Evolutionary conservation across 2,329 filamentous ascomycete genomes (phyloP).

Genomic region (Epichloe typhina): DNA sequence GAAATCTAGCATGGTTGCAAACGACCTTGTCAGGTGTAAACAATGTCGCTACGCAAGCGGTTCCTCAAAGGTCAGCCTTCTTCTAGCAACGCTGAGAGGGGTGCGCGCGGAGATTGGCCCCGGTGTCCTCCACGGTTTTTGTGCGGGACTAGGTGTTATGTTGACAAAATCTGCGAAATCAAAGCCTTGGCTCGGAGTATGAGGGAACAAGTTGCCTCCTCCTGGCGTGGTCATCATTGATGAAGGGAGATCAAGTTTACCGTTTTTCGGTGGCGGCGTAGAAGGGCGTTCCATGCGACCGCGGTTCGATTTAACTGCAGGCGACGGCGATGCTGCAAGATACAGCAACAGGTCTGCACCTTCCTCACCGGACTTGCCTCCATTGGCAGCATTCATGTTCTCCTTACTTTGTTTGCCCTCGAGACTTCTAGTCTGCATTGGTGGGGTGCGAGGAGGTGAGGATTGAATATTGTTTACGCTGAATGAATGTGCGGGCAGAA

Average conservation of each 20-base stretch:
- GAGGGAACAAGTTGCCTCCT: constrained; percentile 54
- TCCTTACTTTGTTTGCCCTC: constrained; percentile 34
- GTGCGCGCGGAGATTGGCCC: constrained; percentile 40
- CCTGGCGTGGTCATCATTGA: constrained; percentile 85
- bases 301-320: constrained; percentile 45
- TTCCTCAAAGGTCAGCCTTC: constrained; percentile 72
- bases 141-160: constrained; percentile 89
- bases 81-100: constrained; percentile 54
- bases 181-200: constrained; percentile 71
- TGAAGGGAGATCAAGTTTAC: constrained; percentile 56
- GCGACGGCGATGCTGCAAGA: constrained; percentile 82
- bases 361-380: constrained; percentile 56
- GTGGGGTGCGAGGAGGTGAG: constrained; percentile 80
- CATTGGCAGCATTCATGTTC: constrained; percentile 27
- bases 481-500: constrained; percentile 67
- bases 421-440: constrained; percentile 43
- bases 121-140: constrained; percentile 79
- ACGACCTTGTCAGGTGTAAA: not conserved
- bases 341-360: constrained; percentile 72
- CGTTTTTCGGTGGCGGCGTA: constrained; percentile 60
- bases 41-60: constrained; percentile 21
- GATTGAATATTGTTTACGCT: constrained; percentile 49
- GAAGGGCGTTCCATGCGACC: constrained; percentile 53
- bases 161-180: constrained; percentile 97
- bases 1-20: not conserved